Evolutionary conservation across 345 rosid species (phyloP).

Genomic region (Ailanthus altissimus): DNA sequence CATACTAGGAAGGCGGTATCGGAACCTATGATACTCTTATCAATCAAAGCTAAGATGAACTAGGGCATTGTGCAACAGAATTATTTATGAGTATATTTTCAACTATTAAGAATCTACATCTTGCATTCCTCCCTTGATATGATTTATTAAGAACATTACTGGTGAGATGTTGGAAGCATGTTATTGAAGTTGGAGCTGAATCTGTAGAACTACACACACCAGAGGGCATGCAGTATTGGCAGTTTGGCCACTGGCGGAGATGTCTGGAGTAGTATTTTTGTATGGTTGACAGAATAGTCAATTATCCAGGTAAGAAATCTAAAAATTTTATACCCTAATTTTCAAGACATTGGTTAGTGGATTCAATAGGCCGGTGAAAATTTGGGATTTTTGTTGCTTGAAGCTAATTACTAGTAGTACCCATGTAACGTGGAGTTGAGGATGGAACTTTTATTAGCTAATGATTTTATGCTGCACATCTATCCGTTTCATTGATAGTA

Average conservation of each 20-base stretch:
- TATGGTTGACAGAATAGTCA: neutral
- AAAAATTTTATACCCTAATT: neutral
- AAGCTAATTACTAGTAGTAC: neutral
- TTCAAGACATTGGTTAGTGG: too few species aligned
- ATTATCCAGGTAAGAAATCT: neutral
- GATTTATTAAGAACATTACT: neutral
- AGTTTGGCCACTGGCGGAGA: neutral
- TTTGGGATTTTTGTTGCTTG: neutral
- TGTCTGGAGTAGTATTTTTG: neutral
- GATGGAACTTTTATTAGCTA: neutral
- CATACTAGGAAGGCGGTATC: constrained; percentile 19
- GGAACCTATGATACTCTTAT: neutral
- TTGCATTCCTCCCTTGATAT: neutral
- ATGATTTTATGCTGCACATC: neutral
- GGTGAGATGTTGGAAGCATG: neutral
- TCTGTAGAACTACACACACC: neutral
- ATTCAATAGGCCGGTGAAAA: neutral
- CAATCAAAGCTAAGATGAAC: neutral
- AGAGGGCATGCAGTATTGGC: neutral
- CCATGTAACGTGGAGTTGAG: neutral
- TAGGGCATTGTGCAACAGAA: neutral
- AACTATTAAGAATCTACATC: neutral
- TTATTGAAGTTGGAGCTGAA: neutral
- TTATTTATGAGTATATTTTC: neutral
- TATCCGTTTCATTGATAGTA: neutral